Conservation (phyloP, 495 filamentous ascomycete species). For the Chlorociboria aeruginascens region DNA sequence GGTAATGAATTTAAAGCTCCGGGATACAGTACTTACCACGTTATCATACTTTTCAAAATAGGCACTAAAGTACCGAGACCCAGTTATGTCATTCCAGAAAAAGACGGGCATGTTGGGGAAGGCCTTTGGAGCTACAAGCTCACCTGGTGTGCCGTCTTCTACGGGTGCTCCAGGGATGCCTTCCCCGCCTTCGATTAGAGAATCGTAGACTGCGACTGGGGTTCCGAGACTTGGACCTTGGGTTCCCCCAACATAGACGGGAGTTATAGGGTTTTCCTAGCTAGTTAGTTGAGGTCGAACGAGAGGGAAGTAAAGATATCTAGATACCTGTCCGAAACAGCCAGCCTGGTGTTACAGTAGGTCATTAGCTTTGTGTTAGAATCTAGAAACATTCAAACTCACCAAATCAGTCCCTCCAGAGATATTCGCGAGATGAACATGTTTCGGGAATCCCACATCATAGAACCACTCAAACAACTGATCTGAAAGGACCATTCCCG, state of each 20-base stretch:
- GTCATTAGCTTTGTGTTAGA: neutral
- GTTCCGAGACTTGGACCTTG: conserved; percentile 52
- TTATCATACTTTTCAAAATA: conserved; percentile 64
- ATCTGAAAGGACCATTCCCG: conserved; percentile 69
- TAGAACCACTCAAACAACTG: conserved; percentile 75
- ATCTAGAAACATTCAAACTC: conserved; percentile 4
- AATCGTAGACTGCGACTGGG: conserved; percentile 55
- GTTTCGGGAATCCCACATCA: conserved; percentile 56
- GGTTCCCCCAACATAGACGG: conserved; percentile 61
- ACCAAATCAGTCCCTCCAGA: conserved; percentile 69
- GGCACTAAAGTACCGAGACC: conserved; percentile 47
- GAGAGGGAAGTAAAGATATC: neutral
- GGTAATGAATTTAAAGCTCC: too few species aligned
- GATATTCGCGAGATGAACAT: conserved; percentile 56
- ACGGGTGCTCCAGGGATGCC: conserved; percentile 41
- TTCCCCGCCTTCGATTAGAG: conserved; percentile 36
- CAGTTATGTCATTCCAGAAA: conserved; percentile 53
- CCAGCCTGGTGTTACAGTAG: conserved; percentile 31
- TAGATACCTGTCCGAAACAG: conserved; percentile 43
- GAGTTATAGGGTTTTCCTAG: conserved; percentile 52
- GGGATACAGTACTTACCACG: conserved; percentile 25
- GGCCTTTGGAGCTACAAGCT: conserved; percentile 53
- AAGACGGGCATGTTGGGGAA: conserved; percentile 66
- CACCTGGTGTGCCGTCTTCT: conserved; percentile 51
- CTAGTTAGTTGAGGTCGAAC: neutral